Evolutionary conservation across 148 eudicot species (phyloP), one percentile per base, ranked within the genome.

Genomic region (Chenopodium formosanum): DNA sequence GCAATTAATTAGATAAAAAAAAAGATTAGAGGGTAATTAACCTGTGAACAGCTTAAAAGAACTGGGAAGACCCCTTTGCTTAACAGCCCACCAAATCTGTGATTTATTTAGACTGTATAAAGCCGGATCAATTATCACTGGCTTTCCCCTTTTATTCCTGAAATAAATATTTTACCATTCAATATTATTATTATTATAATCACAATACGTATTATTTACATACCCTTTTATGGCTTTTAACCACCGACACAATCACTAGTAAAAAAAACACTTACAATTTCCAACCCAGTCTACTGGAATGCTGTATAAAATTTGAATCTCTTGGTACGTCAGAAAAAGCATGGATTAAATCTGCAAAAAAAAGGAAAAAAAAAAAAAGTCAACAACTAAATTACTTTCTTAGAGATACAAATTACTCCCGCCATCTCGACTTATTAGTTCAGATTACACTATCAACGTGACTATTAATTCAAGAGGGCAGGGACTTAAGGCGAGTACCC

Each of bases 21-120:
- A 17, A 52, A 25, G 25, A 20, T 8, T 3, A 25, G 50, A 76
- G 69, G 10, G 12, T 27, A 79, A 47, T 9, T 25, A 79, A 94
- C 98, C 98, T 87, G 98, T 93, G 31, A 89, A 93, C 74, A 95
- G 87, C 90, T 93, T 95, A 91, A 95, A 95, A 79, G 98, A 91
- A 77, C 94, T 90, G 2, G 99, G 99, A n/a, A 95, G 91, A 83
- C 86, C 74, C 85, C 99, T 92, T 84, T 92, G 99, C 85, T 95
- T 90, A 63, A 91, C 83, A 66, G 80, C 92, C 99, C 95, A 89
- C 97, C 97, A 92, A 79, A 95, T 90, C 73, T 95, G 92, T 78
- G 99, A 95, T 84, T 95, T 94, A 79, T 95, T 95, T 1, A 58
- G 76, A 73, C 92, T 91, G 75, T 95, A 77, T 67, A 95, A 85